Evolutionary conservation across 148 eudicot species (phyloP), one percentile per base, ranked within the genome.

Genomic region (Beta vulgaris): DNA sequence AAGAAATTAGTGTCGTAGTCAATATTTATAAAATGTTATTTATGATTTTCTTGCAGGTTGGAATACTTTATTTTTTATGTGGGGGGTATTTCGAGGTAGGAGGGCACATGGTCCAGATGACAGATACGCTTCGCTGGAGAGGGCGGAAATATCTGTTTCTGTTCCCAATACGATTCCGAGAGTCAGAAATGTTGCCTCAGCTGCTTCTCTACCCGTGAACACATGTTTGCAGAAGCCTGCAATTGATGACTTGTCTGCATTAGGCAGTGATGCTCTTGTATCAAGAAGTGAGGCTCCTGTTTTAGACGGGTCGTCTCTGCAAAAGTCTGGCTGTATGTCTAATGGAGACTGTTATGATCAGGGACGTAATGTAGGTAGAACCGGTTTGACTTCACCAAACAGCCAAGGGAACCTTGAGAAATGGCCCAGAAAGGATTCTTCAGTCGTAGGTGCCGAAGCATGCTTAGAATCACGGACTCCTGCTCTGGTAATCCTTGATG

Each of bases 21-120:
- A 23, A 36, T 26, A 61, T 13, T 43, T 71, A 10, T 39, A 29
- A 28, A 76, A 68, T 61, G 36, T 53, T 39, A 46, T 40, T 62
- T 39, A 2, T 64, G 15, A 54, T 43, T 67, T 11, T 69, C 28
- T 68, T 75, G 76, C 91, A 94, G 98, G 98, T 82, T 94, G 98
- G 98, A 94, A 94, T 84, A 84, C 71, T 77, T 59, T 94, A 71
- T 88, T 83, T 77, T 94, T 88, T 77, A 83, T 94, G 46, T 94
- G 98, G 98, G 98, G 96, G 44, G 92, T 94, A 32, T 88, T 94
- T 69, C 86, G 91, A 79, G 93, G 86, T 69, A 86, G 85, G 84
- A 90, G 66, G 65, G 77, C 48, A 53, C 76, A 44, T 79, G 58
- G 77, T 80, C 68, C 74, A 78, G 91, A 81, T 69, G 77, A 74